phyloP scores from a whole-genome alignment of 345 rosid species.

The Populus ilicifolia region DNA sequence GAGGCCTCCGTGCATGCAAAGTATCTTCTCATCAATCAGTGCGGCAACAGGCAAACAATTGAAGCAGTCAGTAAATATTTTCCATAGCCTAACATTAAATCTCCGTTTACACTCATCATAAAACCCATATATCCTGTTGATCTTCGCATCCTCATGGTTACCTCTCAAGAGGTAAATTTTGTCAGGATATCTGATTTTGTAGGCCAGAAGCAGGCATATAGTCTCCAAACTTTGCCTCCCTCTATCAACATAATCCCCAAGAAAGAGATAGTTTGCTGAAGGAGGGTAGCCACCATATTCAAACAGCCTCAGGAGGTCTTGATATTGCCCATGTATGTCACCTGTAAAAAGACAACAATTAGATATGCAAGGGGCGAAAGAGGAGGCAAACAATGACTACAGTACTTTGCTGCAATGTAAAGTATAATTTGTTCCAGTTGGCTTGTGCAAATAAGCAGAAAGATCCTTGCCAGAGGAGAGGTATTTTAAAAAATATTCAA shows the following conservation, averaged over 20 bases:
- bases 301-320: conserved; percentile 80
- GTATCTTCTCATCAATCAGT: conserved; percentile 76
- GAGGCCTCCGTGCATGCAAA: conserved; percentile 98
- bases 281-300: conserved; percentile 94
- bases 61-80: conserved; percentile 88
- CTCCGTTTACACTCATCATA: conserved; percentile 98
- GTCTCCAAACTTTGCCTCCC: conserved; percentile 99
- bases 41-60: conserved; percentile 93
- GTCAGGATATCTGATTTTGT: conserved; percentile 79
- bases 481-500: not conserved
- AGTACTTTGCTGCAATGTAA: not conserved
- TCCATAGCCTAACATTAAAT: conserved; percentile 94
- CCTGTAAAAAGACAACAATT: conserved; percentile 42
- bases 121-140: conserved; percentile 90
- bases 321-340: conserved; percentile 94
- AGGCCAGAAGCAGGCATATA: conserved; percentile 88
- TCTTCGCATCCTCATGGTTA: conserved; percentile 98
- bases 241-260: conserved; percentile 94
- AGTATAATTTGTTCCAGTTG: too few species aligned
- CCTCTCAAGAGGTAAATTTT: conserved; percentile 77
- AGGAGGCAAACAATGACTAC: not conserved
- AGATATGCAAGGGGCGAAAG: not conserved
- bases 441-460: not conserved
- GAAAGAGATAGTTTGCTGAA: conserved; percentile 80
- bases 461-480: not conserved